Evolutionary conservation across 1,284 basidiomycete genomes (phyloP), one percentile per base, ranked within the genome.

Genomic region (Ustilago shanxiensis): DNA sequence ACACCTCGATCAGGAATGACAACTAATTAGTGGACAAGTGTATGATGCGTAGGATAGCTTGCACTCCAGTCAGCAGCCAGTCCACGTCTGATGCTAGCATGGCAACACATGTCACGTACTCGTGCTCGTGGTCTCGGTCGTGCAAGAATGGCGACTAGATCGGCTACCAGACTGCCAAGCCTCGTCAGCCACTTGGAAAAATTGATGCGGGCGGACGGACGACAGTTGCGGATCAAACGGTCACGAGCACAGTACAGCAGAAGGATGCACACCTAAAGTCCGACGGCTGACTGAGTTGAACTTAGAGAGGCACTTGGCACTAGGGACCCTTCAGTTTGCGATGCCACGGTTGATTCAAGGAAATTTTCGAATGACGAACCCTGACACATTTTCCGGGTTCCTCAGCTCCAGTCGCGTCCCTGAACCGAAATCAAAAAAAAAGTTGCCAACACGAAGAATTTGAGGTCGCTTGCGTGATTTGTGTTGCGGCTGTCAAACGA

Each of bases 391-490:
- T 37, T 53, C 29, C 51, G 51, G 51, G 28, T 6, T 33, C 14
- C 50, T 18, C 50, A 31, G 24, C 28, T 52, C 50, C 50, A 29
- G 39, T 41, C 35, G 35, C 35, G 44, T 45, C 31, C n/a, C 20
- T n/a, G 51, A 20, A 37, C 52, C 20, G 20, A 22, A 22, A 22
- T 4, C 22, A 22, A 24, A 47, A 29, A 45, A 59, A 53, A 44
- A 52, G 26, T 60, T 18, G 37, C 16, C 18, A 41, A 28, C 20
- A 60, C 26, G 50, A 53, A 50, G 37, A 58, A 29, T 29, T 45
- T n/a, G 52, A 55, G 20, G 59, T 44, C 66, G 60, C 66, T 63
- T 69, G 66, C 66, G 66, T 69, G 66, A 62, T 69, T 54, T 58
- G 16, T 45, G 53, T 26, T 39, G 14, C 18, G 37, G 37, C 4